phyloP scores from a whole-genome alignment of 2,329 filamentous ascomycete species.

The Aureobasidium sp. region DNA sequence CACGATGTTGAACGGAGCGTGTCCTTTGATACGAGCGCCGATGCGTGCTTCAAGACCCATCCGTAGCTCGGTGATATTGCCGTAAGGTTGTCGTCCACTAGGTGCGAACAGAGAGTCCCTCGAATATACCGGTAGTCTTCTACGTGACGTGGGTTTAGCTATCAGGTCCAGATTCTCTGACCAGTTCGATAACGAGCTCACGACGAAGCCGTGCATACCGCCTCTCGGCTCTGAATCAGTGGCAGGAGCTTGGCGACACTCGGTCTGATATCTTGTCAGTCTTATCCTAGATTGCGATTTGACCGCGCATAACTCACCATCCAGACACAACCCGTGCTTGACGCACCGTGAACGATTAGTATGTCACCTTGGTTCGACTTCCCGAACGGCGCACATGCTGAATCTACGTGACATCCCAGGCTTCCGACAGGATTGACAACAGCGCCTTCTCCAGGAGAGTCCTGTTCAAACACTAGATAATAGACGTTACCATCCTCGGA shows the following conservation, averaged over 20 bases:
- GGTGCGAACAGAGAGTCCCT: conserved; percentile 32
- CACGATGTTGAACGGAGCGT: conserved; percentile 21
- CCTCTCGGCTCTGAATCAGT: neutral
- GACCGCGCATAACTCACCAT: neutral
- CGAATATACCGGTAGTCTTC: conserved; percentile 9
- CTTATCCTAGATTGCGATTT: neutral
- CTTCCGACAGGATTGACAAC: conserved; percentile 52
- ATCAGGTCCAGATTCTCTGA: conserved; percentile 46
- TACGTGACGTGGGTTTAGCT: conserved; percentile 5
- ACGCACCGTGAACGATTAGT: neutral
- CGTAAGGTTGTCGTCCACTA: conserved; percentile 38
- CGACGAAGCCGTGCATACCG: conserved; percentile 7
- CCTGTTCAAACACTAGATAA: conserved; percentile 60
- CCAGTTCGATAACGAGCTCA: conserved; percentile 49
- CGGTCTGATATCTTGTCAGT: neutral
- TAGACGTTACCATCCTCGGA: conserved; percentile 80
- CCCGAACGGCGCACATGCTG: conserved; percentile 66
- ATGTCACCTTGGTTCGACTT: conserved; percentile 44
- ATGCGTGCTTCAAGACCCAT: conserved; percentile 34
- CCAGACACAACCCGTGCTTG: conserved; percentile 8
- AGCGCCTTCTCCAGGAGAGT: conserved; percentile 44
- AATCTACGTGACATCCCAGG: conserved; percentile 68
- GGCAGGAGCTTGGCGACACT: conserved; percentile 3
- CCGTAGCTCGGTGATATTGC: conserved; percentile 38
- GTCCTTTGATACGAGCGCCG: neutral